A percentile compares a stretch with the other conserved stretches of the same genome.
Evolutionary conservation across 179 eudicot species (phyloP).

Genomic region (Patellifolia procumbens): DNA sequence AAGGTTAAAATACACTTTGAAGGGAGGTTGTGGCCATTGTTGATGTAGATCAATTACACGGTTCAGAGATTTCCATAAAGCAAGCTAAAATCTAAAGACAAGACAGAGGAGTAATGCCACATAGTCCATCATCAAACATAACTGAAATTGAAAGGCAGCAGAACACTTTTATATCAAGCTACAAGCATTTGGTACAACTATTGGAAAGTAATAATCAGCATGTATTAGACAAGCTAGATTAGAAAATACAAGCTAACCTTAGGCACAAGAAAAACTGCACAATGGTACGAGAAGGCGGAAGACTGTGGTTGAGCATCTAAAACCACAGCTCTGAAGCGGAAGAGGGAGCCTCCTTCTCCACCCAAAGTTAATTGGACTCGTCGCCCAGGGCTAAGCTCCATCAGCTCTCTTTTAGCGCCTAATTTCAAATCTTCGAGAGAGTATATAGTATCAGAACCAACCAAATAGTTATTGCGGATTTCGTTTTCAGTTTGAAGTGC

Average conservation of each 20-base stretch:
- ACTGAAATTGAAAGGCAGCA: background rate
- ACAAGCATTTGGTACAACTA: background rate
- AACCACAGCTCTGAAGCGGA: slow-evolving; percentile 73
- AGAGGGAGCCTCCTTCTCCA: slow-evolving; percentile 62
- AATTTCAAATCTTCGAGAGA: slow-evolving; percentile 79
- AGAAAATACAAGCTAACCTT: slow-evolving; percentile 47
- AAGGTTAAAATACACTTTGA: slow-evolving; percentile 1
- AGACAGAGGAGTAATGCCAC: background rate
- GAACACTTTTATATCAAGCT: background rate
- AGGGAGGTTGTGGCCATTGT: background rate
- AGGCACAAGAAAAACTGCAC: slow-evolving; percentile 86
- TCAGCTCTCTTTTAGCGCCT: slow-evolving; percentile 69
- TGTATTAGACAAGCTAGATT: background rate
- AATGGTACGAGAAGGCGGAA: slow-evolving; percentile 58
- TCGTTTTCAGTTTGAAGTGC: slow-evolving; percentile 74
- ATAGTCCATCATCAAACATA: background rate
- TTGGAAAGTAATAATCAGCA: background rate
- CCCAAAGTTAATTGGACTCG: slow-evolving; percentile 70
- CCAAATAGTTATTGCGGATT: slow-evolving; percentile 50
- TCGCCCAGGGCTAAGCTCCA: slow-evolving; percentile 68
- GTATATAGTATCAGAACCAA: slow-evolving; percentile 59
- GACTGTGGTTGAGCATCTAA: slow-evolving; percentile 71
- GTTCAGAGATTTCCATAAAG: background rate
- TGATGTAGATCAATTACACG: background rate
- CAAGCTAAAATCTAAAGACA: background rate